Conservation (phyloP, 305 asterid species). For the Caryopteris hybrid region DNA sequence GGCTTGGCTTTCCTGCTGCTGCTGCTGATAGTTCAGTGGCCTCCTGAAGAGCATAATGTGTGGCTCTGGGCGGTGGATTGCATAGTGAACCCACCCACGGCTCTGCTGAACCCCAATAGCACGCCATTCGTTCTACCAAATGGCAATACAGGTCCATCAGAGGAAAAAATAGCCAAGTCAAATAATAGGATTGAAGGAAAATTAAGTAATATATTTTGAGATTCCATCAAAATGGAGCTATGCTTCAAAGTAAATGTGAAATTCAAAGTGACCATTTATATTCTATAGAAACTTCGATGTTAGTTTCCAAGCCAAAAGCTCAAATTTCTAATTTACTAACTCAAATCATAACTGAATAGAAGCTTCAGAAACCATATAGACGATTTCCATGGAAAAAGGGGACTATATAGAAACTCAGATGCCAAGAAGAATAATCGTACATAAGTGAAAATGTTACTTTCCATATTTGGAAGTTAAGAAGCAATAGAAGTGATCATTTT, state of each 20-base stretch:
- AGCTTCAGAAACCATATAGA: too few relatives aligned
- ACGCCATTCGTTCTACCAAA: conserved; percentile 74
- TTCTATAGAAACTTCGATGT: not conserved
- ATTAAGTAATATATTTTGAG: not conserved
- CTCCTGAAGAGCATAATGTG: conserved; percentile 98
- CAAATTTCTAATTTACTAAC: not conserved
- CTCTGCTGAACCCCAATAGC: conserved; percentile 96
- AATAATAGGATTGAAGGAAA: not conserved
- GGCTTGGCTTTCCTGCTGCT: conserved; percentile 69
- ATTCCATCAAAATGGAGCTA: not conserved
- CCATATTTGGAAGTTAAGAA: too few relatives aligned
- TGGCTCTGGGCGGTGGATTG: conserved; percentile 94
- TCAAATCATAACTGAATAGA: not conserved
- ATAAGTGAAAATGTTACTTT: too few relatives aligned
- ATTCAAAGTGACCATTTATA: not conserved
- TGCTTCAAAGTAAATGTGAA: not conserved
- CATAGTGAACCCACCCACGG: conserved; percentile 96
- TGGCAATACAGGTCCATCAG: too few relatives aligned
- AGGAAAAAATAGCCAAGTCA: too few relatives aligned
- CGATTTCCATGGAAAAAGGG: too few relatives aligned
- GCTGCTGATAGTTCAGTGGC: conserved; percentile 87
- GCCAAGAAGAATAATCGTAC: too few relatives aligned
- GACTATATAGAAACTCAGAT: too few relatives aligned
- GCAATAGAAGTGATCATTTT: not conserved
- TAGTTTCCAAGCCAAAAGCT: too few relatives aligned